Percentiles rank a stretch among this genome's conserved stretches.
These are phyloP conservation scores for Metschnikowia cerradonensis DNA, from an alignment of 805 yeast species.

Conservation along the genomic window DNA sequence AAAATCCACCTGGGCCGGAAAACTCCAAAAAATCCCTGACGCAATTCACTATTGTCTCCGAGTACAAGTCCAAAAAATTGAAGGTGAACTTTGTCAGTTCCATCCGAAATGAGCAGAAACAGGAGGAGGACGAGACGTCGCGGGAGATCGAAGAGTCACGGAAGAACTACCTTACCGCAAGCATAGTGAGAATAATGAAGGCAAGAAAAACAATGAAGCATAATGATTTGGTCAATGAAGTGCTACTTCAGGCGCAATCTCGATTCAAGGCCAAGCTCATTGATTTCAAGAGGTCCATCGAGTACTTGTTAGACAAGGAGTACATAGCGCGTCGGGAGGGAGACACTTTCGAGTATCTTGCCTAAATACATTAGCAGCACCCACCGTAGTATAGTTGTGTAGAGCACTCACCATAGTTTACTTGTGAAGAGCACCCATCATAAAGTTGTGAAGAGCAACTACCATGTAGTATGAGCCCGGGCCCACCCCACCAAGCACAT, in stretches of 20 bases:
- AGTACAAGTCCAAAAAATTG: conserved; percentile 79
- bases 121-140: conserved; percentile 68
- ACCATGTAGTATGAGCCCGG: too few species aligned
- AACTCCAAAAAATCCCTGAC: conserved; percentile 45
- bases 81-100: conserved; percentile 74
- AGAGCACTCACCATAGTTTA: neutral
- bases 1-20: conserved; percentile 60
- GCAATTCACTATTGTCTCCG: conserved; percentile 64
- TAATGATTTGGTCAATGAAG: conserved; percentile 78
- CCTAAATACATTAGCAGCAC: conserved; percentile 35
- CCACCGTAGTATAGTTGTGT: neutral
- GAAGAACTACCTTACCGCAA: conserved; percentile 81
- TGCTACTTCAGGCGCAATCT: conserved; percentile 74
- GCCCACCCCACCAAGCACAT: too few species aligned
- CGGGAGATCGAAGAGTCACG: conserved; percentile 85
- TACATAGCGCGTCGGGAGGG: conserved; percentile 75
- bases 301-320: conserved; percentile 78
- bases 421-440: neutral
- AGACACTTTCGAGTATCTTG: conserved; percentile 75
- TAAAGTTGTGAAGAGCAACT: neutral
- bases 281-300: conserved; percentile 84
- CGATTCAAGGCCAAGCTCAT: conserved; percentile 83
- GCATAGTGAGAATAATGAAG: conserved; percentile 95
- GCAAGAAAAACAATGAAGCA: conserved; percentile 80
- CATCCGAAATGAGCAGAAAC: conserved; percentile 57